Percentiles rank a stretch among this genome's conserved stretches.
phyloP scores from a whole-genome alignment of 2,329 filamentous ascomycete genomes.

The Aspergillus sp. region DNA sequence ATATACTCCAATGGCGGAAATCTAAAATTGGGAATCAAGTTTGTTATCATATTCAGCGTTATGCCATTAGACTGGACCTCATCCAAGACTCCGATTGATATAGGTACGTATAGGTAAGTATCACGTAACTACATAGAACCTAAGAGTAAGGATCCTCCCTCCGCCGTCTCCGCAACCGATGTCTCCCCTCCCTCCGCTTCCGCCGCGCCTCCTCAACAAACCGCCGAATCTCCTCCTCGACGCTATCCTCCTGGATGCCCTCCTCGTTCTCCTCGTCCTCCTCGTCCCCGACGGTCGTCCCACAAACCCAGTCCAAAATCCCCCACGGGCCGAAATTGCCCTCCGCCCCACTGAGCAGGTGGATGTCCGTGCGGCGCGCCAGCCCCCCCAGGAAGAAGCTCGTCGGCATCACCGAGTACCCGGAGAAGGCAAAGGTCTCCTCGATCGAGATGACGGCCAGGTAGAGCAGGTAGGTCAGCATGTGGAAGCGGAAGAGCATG shows the following conservation, averaged over 20 bases:
- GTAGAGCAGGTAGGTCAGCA: constrained; percentile 59
- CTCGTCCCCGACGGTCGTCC: constrained; percentile 44
- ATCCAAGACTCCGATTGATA: too few species aligned
- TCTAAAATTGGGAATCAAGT: constrained; percentile 28
- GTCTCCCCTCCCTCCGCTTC: constrained; percentile 23
- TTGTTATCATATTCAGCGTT: constrained; percentile 14
- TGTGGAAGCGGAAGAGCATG: constrained; percentile 58
- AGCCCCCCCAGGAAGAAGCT: constrained; percentile 59
- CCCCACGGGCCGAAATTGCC: constrained; percentile 49
- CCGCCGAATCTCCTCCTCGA: constrained; percentile 30
- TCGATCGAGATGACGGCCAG: constrained; percentile 56
- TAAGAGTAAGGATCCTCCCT: not conserved
- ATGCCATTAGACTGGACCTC: too few species aligned
- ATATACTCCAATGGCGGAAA: constrained; percentile 33
- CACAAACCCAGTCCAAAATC: constrained; percentile 45
- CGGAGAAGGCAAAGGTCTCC: constrained; percentile 60
- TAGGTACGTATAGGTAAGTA: too few species aligned
- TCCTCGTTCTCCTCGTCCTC: constrained; percentile 43
- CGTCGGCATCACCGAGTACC: constrained; percentile 58
- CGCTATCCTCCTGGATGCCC: constrained; percentile 29
- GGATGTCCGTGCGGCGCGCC: constrained; percentile 56
- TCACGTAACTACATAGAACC: not conserved
- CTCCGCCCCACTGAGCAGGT: constrained; percentile 49
- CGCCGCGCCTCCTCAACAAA: constrained; percentile 31
- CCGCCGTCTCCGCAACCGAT: constrained; percentile 13